Conservation (phyloP, 164 flowering plant genomes). For the Pachysandra terminalis region DNA sequence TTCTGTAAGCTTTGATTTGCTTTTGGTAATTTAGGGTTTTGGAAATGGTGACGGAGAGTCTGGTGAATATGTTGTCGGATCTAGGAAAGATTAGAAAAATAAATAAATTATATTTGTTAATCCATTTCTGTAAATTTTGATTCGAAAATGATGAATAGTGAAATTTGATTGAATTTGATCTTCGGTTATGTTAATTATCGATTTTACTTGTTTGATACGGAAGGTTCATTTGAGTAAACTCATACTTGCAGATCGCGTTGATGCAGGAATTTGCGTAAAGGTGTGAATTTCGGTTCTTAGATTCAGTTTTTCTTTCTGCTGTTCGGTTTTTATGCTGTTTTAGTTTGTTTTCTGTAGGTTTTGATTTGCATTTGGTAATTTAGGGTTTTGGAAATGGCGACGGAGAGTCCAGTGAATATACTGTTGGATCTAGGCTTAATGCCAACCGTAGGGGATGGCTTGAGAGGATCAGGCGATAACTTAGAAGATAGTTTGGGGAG, state of each 20-base stretch:
- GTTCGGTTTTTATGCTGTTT: background rate
- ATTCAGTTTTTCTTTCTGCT: background rate
- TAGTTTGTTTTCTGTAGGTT: background rate
- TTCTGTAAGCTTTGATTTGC: background rate
- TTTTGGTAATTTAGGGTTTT: conserved; percentile 20
- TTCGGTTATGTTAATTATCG: no score
- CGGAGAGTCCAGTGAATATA: conserved; percentile 37
- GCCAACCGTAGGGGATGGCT: conserved; percentile 18
- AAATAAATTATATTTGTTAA: no score
- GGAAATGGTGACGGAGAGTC: conserved; percentile 41
- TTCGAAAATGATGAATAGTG: no score
- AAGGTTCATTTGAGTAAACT: background rate
- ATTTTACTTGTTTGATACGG: background rate
- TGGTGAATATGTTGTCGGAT: conserved; percentile 34
- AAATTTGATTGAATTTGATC: no score
- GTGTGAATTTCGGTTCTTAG: conserved; percentile 2
- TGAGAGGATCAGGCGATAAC: conserved; percentile 31
- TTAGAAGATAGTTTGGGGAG: conserved; percentile 43
- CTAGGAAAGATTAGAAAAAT: no score
- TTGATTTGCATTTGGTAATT: conserved; percentile 1
- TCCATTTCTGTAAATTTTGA: no score
- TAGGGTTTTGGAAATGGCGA: conserved; percentile 40
- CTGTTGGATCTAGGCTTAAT: conserved; percentile 23
- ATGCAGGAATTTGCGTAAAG: conserved; percentile 17
- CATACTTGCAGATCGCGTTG: conserved; percentile 4